These are phyloP conservation scores for Adansonia gregorii DNA, from an alignment of 441 rosid genomes.

Conservation along the genomic window DNA sequence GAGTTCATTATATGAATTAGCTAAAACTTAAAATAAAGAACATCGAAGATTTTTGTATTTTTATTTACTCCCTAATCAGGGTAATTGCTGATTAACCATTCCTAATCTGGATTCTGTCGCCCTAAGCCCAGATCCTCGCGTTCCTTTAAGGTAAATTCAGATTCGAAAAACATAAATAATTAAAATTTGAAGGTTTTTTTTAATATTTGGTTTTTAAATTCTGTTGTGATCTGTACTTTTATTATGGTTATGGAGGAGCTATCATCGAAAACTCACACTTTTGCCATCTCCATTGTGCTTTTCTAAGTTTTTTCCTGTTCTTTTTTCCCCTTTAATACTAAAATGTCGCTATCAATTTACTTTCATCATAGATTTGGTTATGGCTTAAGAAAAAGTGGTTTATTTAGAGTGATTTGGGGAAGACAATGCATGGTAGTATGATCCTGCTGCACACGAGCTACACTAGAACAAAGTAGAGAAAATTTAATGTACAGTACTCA, in stretches of 20 bases:
- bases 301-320: slow-evolving; percentile 83
- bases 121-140: background rate
- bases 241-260: slow-evolving; percentile 39
- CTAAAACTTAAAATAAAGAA: background rate
- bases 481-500: too few relatives aligned
- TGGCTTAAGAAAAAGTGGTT: slow-evolving; percentile 11
- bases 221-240: slow-evolving; percentile 28
- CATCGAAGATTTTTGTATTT: too few relatives aligned
- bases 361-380: slow-evolving; percentile 2
- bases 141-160: background rate
- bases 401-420: background rate
- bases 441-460: background rate
- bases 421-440: background rate
- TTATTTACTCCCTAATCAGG: background rate
- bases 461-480: background rate
- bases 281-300: slow-evolving; percentile 84
- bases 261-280: slow-evolving; percentile 52
- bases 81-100: background rate
- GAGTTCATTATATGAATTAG: background rate
- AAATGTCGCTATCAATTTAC: background rate
- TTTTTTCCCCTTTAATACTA: background rate
- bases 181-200: background rate
- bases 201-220: background rate
- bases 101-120: background rate
- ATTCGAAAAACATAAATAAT: background rate